Evolutionary conservation across 805 yeast genomes (phyloP), one percentile per base, ranked within the genome.

Genomic region (Pichia kluyveri): DNA sequence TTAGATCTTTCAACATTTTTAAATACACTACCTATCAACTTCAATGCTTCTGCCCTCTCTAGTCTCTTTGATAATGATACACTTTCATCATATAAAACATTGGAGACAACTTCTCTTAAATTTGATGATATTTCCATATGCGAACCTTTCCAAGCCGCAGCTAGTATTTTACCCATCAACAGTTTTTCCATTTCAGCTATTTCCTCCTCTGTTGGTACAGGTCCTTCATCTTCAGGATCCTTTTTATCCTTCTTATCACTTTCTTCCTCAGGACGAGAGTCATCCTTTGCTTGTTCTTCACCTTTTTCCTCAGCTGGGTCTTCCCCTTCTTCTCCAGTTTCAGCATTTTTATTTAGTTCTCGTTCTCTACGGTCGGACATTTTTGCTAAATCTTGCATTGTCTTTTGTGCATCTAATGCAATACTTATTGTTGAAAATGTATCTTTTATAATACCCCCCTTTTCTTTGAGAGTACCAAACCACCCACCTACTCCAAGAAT

Each of bases 141-240:
- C 19, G 96, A 87, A 38, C 95, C 86, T 23, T 86, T 86, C 99
- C 99, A 93, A 18, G 96, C 95, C 1, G 96, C 89, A 8, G 93
- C 91, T 44, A 93, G 73, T 23, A 93, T 77, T 63, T 91, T 93
- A 26, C 99, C 98, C 47, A 88, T 81, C 53, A 91, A 76, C 48
- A 78, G 69, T 44, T 88, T 76, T 60, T 91, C 96, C 68, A 85
- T 77, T 60, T 88, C 93, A 1, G 82, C 88, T 28, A 67, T 58
- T 52, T 79, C 76, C 57, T 77, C 76, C 47, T 76, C 83, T 8
- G 79, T 77, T 41, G 78, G 70, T 8, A 64, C 49, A 12, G 61
- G 62, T n/a, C 50, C 63, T 18, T 60, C 61, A 9, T 55, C 57
- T 39, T 51, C 55, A 23, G 26, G 26, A 45, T 56, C 17, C 17